Conservation (phyloP, 2,329 filamentous ascomycete species). For the Tolypocladium pustulatum region DNA sequence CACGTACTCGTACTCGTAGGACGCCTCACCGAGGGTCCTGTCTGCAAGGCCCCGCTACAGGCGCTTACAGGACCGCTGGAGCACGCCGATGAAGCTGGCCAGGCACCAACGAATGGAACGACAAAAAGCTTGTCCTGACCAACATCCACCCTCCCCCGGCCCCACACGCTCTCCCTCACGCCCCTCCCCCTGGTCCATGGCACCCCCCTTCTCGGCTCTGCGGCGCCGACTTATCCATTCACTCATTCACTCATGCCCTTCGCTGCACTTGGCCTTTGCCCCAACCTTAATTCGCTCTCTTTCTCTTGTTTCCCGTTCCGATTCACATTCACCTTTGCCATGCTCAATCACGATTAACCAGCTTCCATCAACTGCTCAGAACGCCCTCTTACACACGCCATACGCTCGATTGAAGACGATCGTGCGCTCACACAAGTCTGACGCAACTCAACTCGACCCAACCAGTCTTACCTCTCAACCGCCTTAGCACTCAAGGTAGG, state of each 20-base stretch:
- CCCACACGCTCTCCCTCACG: background rate
- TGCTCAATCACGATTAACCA: background rate
- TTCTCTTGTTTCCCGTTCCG: constrained; percentile 1
- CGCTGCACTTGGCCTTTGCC: constrained; percentile 7
- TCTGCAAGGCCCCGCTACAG: background rate
- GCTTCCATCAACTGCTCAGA: background rate
- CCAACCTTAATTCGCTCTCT: constrained; percentile 9
- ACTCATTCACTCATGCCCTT: constrained; percentile 13
- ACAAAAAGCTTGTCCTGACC: constrained; percentile 21
- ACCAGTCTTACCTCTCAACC: background rate
- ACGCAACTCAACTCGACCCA: background rate
- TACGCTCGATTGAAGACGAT: background rate
- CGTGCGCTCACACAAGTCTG: background rate
- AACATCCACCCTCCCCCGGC: constrained; percentile 6
- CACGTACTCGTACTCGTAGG: no score
- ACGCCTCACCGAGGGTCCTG: background rate
- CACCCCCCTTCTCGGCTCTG: constrained; percentile 20
- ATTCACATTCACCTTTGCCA: background rate
- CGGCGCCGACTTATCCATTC: constrained; percentile 23
- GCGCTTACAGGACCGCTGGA: background rate
- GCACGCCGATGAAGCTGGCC: no score
- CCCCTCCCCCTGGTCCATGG: constrained; percentile 3
- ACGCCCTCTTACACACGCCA: background rate
- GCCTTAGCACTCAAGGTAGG: background rate
- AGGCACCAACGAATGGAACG: background rate